Base-by-base conservation (phyloP, 148 eudicot genomes). In the Fallopia convolvulus region DNA sequence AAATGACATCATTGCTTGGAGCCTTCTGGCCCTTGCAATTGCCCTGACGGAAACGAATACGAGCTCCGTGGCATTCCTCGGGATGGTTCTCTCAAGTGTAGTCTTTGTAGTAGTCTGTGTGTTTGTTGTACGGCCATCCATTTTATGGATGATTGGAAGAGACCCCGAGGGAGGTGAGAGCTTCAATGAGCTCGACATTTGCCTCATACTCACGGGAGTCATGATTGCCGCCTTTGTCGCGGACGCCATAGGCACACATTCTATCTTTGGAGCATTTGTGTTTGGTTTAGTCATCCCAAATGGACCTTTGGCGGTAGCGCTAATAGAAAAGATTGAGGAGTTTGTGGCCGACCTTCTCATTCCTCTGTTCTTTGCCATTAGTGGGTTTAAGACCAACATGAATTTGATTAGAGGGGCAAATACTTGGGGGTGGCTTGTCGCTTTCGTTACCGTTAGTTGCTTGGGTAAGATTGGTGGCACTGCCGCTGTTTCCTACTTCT, bases 251-350 rank as follows among this genome's bases (percentile, higher is more conserved):
- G 96, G 96, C 13, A 91, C 90, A 12, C 96, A 91, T 79, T 86
- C 92, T 48, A 86, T 91, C 13, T 91, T 91, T 40, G 96, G 96
- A 4, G 96, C 96, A 11, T 91, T 91, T 78, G 90, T 91, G n/a
- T 84, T 87, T 36, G 96, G 96, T 9, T 76, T 91, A 26, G 77
- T 91, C 39, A 88, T 89, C 20, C 96, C 96, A 14, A 89, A 88
- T 36, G 96, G 96, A 32, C 86, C 90, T 23, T 77, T 91, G 23
- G 88, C 88, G 0, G 87, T 81, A 0, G 85, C 96, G 2, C 84
- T 91, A 1, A 84, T 91, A 15, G 92, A 91, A 41, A 89, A 89
- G 82, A 83, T 91, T 40, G 96, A 91, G 60, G 96, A 91, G 32
- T 88, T 91, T 40, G 92, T 91, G 0, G 88, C 96, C 0, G 96